Base-by-base conservation (phyloP, 148 eudicot genomes). In the Dysphania ambrosioides region DNA sequence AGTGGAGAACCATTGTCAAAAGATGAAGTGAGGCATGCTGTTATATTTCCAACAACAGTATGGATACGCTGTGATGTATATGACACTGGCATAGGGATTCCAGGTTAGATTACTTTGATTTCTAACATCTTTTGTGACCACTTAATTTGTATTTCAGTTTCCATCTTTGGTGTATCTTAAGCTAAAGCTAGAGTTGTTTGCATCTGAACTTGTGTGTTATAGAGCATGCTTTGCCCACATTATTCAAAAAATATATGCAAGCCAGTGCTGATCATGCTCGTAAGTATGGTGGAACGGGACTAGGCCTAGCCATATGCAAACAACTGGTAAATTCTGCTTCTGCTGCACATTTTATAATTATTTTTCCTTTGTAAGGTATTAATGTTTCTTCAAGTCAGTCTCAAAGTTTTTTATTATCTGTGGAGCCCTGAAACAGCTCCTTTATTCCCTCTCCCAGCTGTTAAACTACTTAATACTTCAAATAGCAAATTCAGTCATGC, bases 211-310 rank as follows among this genome's bases (percentile, higher is more conserved):
- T 73, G 29, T 71, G 19, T 79, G n/a, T 47, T 27, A 81, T 88
- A 93, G 98, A 91, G 79, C 82, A 82, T 60, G 98, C 98, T 64
- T 81, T 94, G 76, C 91, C 98, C 9, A 87, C 90, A 63, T 78
- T 94, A 62, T 94, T 94, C 75, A 91, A 82, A 83, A 90, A 87
- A 77, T 94, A 94, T 78, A 91, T 87, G 89, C 98, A 94, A 91
- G 98, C 83, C 65, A 88, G 97, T 72, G 87, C 91, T 29, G 98
- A 90, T 71, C 93, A 92, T 56, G 91, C 97, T 77, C 83, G 98
- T 30, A 94, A 94, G 82, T 94, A 94, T 79, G 98, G 98, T 55
- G 98, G 98, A 73, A 94, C 98, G 41, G 98, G 98, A 74, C 86
- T 94, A 10, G 98, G 98, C 77, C 82, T 94, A 40, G 95, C 98